Conservation (phyloP, 176 grass and related monocot species). For the Phoenix roebelenii region DNA sequence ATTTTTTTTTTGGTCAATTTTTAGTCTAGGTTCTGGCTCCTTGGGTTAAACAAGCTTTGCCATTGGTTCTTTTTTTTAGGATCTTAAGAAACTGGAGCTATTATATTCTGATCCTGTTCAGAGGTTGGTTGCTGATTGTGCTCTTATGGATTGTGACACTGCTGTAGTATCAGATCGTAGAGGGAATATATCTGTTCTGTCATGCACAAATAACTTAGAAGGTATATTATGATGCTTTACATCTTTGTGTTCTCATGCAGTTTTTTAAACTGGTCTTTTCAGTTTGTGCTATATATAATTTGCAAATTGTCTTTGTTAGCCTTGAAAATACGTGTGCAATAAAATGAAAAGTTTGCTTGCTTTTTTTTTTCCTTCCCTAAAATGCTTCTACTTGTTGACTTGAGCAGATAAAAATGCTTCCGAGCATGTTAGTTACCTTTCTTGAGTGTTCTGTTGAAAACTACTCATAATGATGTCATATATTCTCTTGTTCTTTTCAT, state of each 20-base stretch:
- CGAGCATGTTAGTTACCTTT: no score
- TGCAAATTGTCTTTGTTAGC: no score
- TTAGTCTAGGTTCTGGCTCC: constrained; percentile 12
- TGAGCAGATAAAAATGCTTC: no score
- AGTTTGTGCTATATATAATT: no score
- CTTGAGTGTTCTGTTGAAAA: no score
- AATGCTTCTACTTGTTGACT: no score
- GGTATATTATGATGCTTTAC: constrained; percentile 27
- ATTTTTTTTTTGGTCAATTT: constrained; percentile 8
- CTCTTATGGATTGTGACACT: constrained; percentile 71
- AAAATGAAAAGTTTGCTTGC: no score
- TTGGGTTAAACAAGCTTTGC: constrained; percentile 14
- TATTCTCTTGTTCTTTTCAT: no score
- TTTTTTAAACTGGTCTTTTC: not conserved
- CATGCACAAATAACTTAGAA: constrained; percentile 65
- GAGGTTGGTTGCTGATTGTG: constrained; percentile 82
- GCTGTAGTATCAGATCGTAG: constrained; percentile 86
- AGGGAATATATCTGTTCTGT: constrained; percentile 89
- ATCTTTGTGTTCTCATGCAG: not conserved
- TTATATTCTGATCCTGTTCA: constrained; percentile 78
- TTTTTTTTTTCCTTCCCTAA: no score
- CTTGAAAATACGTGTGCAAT: no score
- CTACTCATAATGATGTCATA: no score
- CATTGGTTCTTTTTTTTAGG: constrained; percentile 33
- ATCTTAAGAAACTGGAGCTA: constrained; percentile 66